Evolutionary conservation across 257 asterid species (phyloP), one percentile per base, ranked within the genome.

Genomic region (Plantago elongata): DNA sequence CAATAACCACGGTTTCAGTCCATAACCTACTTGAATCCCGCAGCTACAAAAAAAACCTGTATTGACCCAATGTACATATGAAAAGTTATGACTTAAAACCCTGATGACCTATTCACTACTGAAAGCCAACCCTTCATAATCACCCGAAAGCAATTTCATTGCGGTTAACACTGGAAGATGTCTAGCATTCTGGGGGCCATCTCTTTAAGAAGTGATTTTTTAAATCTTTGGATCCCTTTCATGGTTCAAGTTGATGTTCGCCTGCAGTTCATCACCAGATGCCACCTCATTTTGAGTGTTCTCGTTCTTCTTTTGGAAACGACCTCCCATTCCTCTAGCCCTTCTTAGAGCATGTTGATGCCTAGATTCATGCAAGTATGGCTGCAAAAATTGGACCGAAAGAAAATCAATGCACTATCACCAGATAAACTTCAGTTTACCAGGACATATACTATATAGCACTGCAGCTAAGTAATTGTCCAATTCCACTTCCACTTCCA

Each of bases 291-390:
- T 75, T 66, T 73, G 78, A 72, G 63, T 74, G 73, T 72, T 75
- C 9, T 79, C 84, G 7, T 64, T 78, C 79, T 86, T 89, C 81
- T 86, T 86, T 56, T 85, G 95, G 79, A 91, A 91, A 60, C 96
- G 95, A 11, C 98, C 96, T 16, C 98, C 98, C 11, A 66, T 76
- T 60, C 98, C 94, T 60, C 95, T 78, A 52, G 89, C 87, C 73
- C 98, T 82, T 80, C 80, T 84, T 60, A 91, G 70, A 29, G 98
- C 98, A 78, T 91, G 96, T 74, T 76, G 67, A 75, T 90, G 95
- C 46, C 95, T 89, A 70, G 98, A 90, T 75, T 90, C 98, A 58
- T 90, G 95, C 86, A 90, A 77, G 78, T 90, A 90, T 22, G 96
- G 96, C 98, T 88, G 95, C 88, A 66, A 69, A 62, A 56, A 70